A percentile compares a stretch with the other conserved stretches of the same genome.
phyloP scores from a whole-genome alignment of 1,284 basidiomycete genomes.

The Anthracocystis walkeri region DNA sequence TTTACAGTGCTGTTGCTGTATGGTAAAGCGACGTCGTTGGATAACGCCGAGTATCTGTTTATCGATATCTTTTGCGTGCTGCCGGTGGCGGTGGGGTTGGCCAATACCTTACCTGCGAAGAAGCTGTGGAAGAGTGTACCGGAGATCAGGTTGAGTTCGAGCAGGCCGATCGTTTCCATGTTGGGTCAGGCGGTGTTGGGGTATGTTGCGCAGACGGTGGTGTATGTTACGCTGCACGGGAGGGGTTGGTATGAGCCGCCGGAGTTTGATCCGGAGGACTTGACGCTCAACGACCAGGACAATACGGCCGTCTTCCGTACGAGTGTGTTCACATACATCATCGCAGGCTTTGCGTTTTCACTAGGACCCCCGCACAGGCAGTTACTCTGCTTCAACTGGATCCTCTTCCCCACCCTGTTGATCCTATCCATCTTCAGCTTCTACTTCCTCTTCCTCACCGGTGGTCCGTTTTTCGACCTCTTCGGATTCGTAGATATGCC shows the following conservation, averaged over 20 bases:
- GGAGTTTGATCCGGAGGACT: constrained; percentile 43
- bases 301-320: constrained; percentile 47
- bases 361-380: constrained; percentile 54
- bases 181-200: constrained; percentile 47
- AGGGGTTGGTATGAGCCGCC: constrained; percentile 40
- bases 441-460: constrained; percentile 53
- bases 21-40: constrained; percentile 46
- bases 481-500: constrained; percentile 49
- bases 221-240: constrained; percentile 41
- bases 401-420: constrained; percentile 36
- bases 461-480: constrained; percentile 47
- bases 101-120: constrained; percentile 35
- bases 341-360: constrained; percentile 38
- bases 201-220: constrained; percentile 45
- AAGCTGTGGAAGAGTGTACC: constrained; percentile 27
- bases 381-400: constrained; percentile 41
- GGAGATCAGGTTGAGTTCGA: constrained; percentile 39
- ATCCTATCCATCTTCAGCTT: constrained; percentile 36
- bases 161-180: constrained; percentile 41
- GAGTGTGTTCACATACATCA: constrained; percentile 55
- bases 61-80: constrained; percentile 55
- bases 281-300: constrained; percentile 48
- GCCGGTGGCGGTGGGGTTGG: constrained; percentile 48
- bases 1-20: constrained; percentile 55
- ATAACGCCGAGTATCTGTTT: constrained; percentile 58